Base-by-base conservation (phyloP, 306 rosid species). In the Cucurbita moschata region DNA sequence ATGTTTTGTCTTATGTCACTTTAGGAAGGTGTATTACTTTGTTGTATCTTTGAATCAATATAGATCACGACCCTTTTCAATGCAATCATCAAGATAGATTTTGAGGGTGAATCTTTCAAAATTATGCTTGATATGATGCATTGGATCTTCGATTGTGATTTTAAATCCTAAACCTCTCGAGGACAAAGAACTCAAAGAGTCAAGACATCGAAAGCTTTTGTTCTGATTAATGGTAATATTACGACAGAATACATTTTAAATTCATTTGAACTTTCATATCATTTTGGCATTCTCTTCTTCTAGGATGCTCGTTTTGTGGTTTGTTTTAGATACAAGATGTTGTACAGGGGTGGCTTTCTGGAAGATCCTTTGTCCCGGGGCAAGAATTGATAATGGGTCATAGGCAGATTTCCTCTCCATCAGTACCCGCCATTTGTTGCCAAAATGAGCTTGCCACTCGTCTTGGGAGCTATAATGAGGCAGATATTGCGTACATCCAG, bases 321-420 rank as follows among this genome's bases (percentile, higher is more conserved):
- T 21, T 72, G 39, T 72, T 37, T 56, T 39, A 12, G 49, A 72
- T 54, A n/a, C 51, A 72, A 54, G 51, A 72, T 35, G 19, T 19
- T 52, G 35, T 37, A 79, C 46, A 46, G 83, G 75, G 51, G 76
- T 53, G 30, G 85, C 86, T 89, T 86, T 89, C 82, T 86, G 88
- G 84, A 90, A 94, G 81, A 94, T 87, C 78, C 83, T 82, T 39
- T 90, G 97, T 42, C 98, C 98, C 44, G 98, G 97, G 35, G 96
- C 88, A 75, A 94, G 96, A 61, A 94, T 84, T 73, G 96, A 87
- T 47, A 90, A 78, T 63, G 98, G 98, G 78, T 94, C 98, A 79
- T 90, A 89, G 37, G 81, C 66, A 81, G 61, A 82, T 81, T 94
- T 94, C 80, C 89, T 90, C 60, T 74, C 83, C 63, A 63, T 67